Percentiles rank a stretch among this genome's conserved stretches.
Evolutionary conservation across 2,329 filamentous ascomycete genomes (phyloP).

Genomic region (Erysiphe pulchra): DNA sequence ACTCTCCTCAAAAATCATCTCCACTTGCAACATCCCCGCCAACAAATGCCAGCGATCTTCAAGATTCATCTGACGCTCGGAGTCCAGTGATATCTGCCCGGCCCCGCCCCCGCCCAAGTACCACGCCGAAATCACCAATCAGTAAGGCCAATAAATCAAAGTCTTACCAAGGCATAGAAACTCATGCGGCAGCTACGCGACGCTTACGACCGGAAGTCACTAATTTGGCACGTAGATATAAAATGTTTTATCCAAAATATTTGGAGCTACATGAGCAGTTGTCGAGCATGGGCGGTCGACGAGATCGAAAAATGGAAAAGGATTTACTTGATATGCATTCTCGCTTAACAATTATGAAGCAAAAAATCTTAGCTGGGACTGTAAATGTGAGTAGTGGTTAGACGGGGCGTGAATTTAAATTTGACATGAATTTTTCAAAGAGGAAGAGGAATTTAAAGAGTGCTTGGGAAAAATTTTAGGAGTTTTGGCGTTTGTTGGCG

Average conservation of each 20-base stretch:
- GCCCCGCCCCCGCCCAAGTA: constrained; percentile 1
- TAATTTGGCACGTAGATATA: constrained; percentile 27
- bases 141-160: neutral
- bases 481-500: too few species aligned
- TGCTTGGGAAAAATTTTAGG: too few species aligned
- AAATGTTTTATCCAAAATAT: constrained; percentile 29
- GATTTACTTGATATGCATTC: constrained; percentile 27
- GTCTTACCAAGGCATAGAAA: neutral
- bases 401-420: too few species aligned
- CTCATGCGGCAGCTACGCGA: constrained; percentile 3
- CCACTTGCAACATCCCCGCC: constrained; percentile 38
- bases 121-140: neutral
- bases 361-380: constrained; percentile 19
- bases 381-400: constrained; percentile 3
- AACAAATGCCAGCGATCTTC: constrained; percentile 35
- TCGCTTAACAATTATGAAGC: constrained; percentile 29
- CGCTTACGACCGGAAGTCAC: constrained; percentile 23
- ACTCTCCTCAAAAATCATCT: constrained; percentile 35
- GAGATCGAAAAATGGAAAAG: constrained; percentile 25
- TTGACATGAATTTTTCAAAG: too few species aligned
- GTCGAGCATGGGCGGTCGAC: constrained; percentile 14
- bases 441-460: too few species aligned
- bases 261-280: constrained; percentile 30
- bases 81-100: constrained; percentile 11
- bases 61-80: constrained; percentile 9